Evolutionary conservation across 768 basidiomycete species (phyloP), one percentile per base, ranked within the genome.

Genomic region (Rhodotorula graminis): DNA sequence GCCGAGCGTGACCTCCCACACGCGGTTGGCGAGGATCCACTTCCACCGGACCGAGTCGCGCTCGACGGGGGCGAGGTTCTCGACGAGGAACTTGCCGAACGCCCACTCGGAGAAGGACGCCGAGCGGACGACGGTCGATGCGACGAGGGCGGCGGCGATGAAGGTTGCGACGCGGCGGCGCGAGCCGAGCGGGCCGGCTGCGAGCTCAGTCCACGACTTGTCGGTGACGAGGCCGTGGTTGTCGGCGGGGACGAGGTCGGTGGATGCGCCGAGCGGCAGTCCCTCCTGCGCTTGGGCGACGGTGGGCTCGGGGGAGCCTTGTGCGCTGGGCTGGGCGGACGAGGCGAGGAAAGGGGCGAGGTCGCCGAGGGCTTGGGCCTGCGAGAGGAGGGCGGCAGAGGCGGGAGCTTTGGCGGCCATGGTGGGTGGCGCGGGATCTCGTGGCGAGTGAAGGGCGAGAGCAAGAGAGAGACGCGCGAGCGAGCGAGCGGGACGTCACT

Each of bases 51-150:
- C 65, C 16, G 56, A 31, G 33, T 74, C 73, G 25, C 73, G 61
- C 58, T 74, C 73, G 61, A 74, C 57, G 10, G 73, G 73, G 0
- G 68, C 73, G 16, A 74, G 65, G 55, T 63, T 70, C 50, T 67
- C 56, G 42, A 74, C 42, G 52, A 74, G 69, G 58, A 70, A 70
- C 23, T 46, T 29, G 19, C 73, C 73, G 25, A 74, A 70, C 19
- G 67, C 40, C 29, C 57, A 10, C n/a, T 61, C 47, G 56, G 64
- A 33, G 63, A 72, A 72, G 37, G 63, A 68, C 3, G 44, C 63
- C 37, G 49, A 42, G 33, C 71, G 44, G 14, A 67, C 59, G 9
- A 69, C 10, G 33, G 71, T 72, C 53, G 55, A 64, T 44, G 65
- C 19, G 29, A 61, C 33, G 25, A 67, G 58, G 2, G 61, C 67